Evolutionary conservation across 768 basidiomycete genomes (phyloP).

Genomic region (Lactifluus hygrophoroides): DNA sequence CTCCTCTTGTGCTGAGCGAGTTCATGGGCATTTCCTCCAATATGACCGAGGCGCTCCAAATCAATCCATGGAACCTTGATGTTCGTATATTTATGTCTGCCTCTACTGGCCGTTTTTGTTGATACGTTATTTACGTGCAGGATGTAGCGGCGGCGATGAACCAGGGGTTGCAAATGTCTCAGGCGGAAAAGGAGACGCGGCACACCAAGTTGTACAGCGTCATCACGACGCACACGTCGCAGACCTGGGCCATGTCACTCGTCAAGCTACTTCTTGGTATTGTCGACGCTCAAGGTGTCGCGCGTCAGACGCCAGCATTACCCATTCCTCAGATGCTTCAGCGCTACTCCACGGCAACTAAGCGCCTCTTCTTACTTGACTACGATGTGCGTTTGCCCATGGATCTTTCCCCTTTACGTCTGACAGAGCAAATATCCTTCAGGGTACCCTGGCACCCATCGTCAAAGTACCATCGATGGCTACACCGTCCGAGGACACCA

Average conservation of each 20-base stretch:
- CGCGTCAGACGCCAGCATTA: slow-evolving; percentile 79
- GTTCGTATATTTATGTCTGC: slow-evolving; percentile 34
- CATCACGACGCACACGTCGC: slow-evolving; percentile 89
- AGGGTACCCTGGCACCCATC: slow-evolving; percentile 96
- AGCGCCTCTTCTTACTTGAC: slow-evolving; percentile 89
- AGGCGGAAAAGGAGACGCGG: slow-evolving; percentile 61
- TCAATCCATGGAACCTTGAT: slow-evolving; percentile 95
- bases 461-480: slow-evolving; percentile 91
- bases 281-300: slow-evolving; percentile 68
- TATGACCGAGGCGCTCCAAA: slow-evolving; percentile 81
- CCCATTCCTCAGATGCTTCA: slow-evolving; percentile 48
- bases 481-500: slow-evolving; percentile 63
- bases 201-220: slow-evolving; percentile 74
- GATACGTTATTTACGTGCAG: slow-evolving; percentile 28
- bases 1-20: slow-evolving; percentile 87
- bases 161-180: slow-evolving; percentile 73
- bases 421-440: neutral
- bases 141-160: slow-evolving; percentile 89
- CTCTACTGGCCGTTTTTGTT: neutral
- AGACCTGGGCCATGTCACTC: slow-evolving; percentile 87
- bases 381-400: slow-evolving; percentile 64
- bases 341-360: slow-evolving; percentile 60
- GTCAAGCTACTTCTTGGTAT: slow-evolving; percentile 82
- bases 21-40: slow-evolving; percentile 96
- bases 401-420: neutral